Conservation (phyloP, 768 basidiomycete genomes). For the Mycena chlorophos region DNA sequence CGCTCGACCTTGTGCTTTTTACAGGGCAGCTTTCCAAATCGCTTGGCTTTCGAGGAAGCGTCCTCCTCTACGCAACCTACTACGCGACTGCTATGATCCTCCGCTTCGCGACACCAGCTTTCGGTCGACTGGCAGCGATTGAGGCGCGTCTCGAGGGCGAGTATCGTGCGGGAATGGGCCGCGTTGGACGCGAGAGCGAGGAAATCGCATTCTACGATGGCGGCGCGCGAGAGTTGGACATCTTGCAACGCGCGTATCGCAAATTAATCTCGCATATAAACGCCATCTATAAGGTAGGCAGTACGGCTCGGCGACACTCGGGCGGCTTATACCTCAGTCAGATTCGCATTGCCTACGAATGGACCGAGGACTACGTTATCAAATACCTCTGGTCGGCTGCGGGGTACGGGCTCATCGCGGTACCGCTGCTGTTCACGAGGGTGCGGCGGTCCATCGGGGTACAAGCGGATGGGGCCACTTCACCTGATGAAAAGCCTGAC, state of each 20-base stretch:
- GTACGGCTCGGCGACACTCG: background rate
- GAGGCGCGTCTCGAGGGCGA: conserved; percentile 91
- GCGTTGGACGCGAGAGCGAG: conserved; percentile 87
- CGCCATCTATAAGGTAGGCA: conserved; percentile 78
- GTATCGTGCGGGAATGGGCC: conserved; percentile 81
- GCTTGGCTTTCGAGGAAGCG: conserved; percentile 81
- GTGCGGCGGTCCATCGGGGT: conserved; percentile 38
- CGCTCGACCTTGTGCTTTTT: conserved; percentile 88
- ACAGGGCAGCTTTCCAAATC: conserved; percentile 87
- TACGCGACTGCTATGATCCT: conserved; percentile 83
- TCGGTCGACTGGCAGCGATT: conserved; percentile 84
- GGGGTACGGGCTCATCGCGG: conserved; percentile 88
- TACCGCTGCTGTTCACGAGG: conserved; percentile 80
- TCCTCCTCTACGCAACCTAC: conserved; percentile 80
- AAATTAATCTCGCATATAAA: conserved; percentile 86
- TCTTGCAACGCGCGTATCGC: conserved; percentile 75
- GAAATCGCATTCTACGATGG: conserved; percentile 98
- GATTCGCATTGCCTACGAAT: conserved; percentile 90
- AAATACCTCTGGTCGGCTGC: conserved; percentile 95
- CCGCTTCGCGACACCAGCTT: conserved; percentile 85
- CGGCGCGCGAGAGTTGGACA: conserved; percentile 77
- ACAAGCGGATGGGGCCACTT: conserved; percentile 11
- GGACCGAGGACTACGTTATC: conserved; percentile 97
- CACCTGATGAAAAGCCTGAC: conserved; percentile 25
- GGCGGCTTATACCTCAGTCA: conserved; percentile 26